Evolutionary conservation across 225 moss, liverwort and hornwort species (phyloP).

Genomic region (Straminergon stramineum): DNA sequence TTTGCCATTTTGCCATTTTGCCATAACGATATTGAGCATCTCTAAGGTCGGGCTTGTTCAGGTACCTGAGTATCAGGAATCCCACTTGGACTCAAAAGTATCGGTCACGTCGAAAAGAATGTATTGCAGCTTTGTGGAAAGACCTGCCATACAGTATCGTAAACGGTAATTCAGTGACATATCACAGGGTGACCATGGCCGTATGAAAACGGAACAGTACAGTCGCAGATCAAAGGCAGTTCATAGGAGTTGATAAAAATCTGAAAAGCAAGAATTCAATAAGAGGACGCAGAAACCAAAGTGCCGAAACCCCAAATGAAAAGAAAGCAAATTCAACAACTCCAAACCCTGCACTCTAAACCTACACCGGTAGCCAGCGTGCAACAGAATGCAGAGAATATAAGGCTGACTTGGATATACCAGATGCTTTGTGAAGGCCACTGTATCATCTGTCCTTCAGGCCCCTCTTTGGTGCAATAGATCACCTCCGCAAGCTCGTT

Average conservation of each 20-base stretch:
- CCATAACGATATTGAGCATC: not conserved
- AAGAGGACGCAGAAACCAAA: not conserved
- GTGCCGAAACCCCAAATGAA: not conserved
- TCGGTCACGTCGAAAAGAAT: not conserved
- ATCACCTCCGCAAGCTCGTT: constrained; percentile 22
- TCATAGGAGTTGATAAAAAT: not conserved
- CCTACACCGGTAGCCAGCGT: not conserved
- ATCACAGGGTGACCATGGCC: not conserved
- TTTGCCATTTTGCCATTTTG: not conserved
- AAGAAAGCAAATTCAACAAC: not conserved
- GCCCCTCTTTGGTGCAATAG: not conserved
- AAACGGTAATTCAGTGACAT: not conserved
- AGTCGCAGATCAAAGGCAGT: not conserved
- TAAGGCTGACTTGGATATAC: constrained; percentile 1
- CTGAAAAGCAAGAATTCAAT: not conserved
- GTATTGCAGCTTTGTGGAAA: not conserved
- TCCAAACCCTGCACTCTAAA: not conserved
- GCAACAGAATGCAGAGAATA: not conserved
- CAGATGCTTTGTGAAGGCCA: not conserved
- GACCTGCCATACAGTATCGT: not conserved
- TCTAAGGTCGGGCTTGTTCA: not conserved
- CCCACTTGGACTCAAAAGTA: not conserved
- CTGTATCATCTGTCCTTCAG: not conserved
- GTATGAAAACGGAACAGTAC: not conserved
- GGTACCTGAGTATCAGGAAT: not conserved